phyloP scores from a whole-genome alignment of 2,329 filamentous ascomycete species.

The Colletotrichum ledebouriae region DNA sequence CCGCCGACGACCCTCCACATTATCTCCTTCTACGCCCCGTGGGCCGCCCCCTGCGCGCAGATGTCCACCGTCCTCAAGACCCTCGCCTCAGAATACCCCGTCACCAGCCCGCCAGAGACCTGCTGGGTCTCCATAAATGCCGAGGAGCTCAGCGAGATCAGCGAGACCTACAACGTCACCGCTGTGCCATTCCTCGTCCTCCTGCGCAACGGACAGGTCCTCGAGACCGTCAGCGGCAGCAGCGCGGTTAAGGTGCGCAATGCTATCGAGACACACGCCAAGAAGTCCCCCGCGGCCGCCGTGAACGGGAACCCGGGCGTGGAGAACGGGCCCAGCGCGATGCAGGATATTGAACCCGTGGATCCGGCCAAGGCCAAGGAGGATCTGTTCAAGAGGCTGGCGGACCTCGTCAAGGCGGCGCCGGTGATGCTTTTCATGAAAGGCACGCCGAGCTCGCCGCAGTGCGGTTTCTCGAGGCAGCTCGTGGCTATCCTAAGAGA shows the following conservation, averaged over 20 bases:
- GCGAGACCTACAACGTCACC: slow-evolving; percentile 92
- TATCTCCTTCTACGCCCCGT: slow-evolving; percentile 95
- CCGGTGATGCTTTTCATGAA: slow-evolving; percentile 99
- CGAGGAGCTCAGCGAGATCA: slow-evolving; percentile 92
- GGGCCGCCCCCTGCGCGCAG: slow-evolving; percentile 95
- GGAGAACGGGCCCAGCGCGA: slow-evolving; percentile 46
- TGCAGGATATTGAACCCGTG: slow-evolving; percentile 50
- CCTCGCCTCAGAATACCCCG: slow-evolving; percentile 87
- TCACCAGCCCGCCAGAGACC: slow-evolving; percentile 74
- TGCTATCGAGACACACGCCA: slow-evolving; percentile 86
- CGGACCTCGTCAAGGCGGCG: slow-evolving; percentile 91
- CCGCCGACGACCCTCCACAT: slow-evolving; percentile 80
- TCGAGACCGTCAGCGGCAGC: slow-evolving; percentile 91
- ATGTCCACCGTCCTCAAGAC: slow-evolving; percentile 90
- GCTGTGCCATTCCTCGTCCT: slow-evolving; percentile 94
- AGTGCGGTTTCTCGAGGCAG: slow-evolving; percentile 94
- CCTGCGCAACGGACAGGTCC: slow-evolving; percentile 77
- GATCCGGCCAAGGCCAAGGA: slow-evolving; percentile 75
- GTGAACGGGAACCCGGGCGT: slow-evolving; percentile 49
- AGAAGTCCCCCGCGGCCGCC: slow-evolving; percentile 57
- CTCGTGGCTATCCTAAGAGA: slow-evolving; percentile 89
- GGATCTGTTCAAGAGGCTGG: slow-evolving; percentile 84
- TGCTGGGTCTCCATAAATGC: slow-evolving; percentile 94
- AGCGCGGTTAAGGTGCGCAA: slow-evolving; percentile 87
- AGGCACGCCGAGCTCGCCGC: slow-evolving; percentile 87